Evolutionary conservation across 2,329 filamentous ascomycete species (phyloP).

Genomic region (Epichloe aotearoae): DNA sequence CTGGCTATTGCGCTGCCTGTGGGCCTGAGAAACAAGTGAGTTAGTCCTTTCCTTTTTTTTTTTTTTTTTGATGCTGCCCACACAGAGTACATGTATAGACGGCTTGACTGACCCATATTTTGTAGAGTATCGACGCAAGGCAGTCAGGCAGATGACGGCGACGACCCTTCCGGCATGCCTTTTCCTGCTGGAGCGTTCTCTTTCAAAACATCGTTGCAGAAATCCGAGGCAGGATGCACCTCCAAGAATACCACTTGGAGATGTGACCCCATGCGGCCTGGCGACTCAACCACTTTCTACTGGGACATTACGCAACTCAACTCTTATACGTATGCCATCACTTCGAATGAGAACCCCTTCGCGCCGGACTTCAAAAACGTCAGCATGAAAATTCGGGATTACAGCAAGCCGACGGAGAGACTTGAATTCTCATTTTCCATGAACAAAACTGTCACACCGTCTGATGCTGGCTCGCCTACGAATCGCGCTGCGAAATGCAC

Average conservation of each 20-base stretch:
- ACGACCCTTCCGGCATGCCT: conserved; percentile 4
- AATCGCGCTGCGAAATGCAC: conserved; percentile 40
- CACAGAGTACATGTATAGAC: too few relatives aligned
- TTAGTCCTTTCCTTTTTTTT: background rate
- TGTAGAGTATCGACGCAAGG: conserved; percentile 3
- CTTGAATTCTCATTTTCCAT: conserved; percentile 43
- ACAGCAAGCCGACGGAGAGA: conserved; percentile 35
- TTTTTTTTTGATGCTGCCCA: too few relatives aligned
- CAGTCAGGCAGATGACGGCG: background rate
- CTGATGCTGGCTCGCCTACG: conserved; percentile 25
- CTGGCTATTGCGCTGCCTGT: conserved; percentile 27
- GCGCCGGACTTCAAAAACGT: conserved; percentile 41
- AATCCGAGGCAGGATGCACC: conserved; percentile 41
- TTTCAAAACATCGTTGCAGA: conserved; percentile 44
- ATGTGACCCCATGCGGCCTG: conserved; percentile 41
- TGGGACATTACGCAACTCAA: conserved; percentile 42
- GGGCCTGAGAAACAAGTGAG: conserved; percentile 22
- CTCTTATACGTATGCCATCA: conserved; percentile 34
- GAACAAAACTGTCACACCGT: conserved; percentile 39
- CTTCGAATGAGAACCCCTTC: conserved; percentile 40
- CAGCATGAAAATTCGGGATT: conserved; percentile 34
- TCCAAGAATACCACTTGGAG: conserved; percentile 44
- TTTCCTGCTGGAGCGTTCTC: conserved; percentile 53
- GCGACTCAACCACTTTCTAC: conserved; percentile 39
- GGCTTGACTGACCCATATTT: too few relatives aligned